phyloP scores from a whole-genome alignment of 441 rosid species.

The Mallotus repandus region DNA sequence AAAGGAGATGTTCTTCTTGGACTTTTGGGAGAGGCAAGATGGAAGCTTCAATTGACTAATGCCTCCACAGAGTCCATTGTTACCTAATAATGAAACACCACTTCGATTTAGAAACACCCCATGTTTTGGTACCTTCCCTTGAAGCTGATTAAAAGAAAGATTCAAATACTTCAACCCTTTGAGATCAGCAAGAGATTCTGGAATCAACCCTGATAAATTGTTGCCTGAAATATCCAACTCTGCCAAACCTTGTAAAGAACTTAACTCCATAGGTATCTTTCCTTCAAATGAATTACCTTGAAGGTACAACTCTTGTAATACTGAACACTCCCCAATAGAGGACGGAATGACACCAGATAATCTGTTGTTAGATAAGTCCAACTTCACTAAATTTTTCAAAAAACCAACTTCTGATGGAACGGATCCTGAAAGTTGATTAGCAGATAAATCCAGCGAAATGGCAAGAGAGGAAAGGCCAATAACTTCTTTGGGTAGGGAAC shows the following conservation, averaged over 20 bases:
- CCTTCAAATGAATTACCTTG: background rate
- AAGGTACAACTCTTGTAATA: background rate
- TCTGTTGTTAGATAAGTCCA: constrained; percentile 1
- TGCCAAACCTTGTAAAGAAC: background rate
- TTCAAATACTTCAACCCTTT: no score
- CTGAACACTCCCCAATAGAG: background rate
- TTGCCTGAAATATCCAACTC: background rate
- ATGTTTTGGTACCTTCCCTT: no score
- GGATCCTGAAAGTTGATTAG: background rate
- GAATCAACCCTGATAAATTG: background rate
- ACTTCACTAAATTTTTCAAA: background rate
- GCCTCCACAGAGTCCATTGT: no score
- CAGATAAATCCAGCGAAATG: background rate
- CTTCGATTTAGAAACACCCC: no score
- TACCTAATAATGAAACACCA: no score
- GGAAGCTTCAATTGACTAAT: no score
- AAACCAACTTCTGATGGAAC: constrained; percentile 4
- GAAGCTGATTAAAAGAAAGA: no score
- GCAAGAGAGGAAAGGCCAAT: background rate
- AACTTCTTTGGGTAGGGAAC: background rate
- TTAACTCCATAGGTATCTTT: background rate
- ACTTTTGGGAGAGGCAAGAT: background rate
- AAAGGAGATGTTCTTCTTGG: background rate
- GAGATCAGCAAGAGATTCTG: no score
- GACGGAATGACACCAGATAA: constrained; percentile 3